Conservation (phyloP, 192 early-diverging fungal genomes). For the Ambispora gerdemannii region DNA sequence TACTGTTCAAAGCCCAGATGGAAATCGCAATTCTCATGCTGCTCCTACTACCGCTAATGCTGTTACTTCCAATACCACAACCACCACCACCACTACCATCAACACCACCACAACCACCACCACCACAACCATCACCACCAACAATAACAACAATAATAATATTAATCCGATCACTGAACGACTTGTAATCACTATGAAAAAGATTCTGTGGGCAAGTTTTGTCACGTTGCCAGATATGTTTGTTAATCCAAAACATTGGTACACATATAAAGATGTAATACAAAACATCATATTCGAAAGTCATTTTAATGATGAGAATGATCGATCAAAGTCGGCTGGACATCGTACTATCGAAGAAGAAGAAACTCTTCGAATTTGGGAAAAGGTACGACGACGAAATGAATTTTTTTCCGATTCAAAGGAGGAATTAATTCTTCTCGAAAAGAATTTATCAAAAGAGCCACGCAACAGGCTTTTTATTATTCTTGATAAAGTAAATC, state of each 20-base stretch:
- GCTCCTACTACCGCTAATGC: background rate
- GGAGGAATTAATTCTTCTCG: background rate
- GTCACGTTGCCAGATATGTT: constrained; percentile 59
- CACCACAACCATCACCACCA: too few relatives aligned
- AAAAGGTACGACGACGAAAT: background rate
- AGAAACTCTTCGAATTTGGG: background rate
- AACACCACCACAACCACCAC: too few relatives aligned
- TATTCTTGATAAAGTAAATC: constrained; percentile 38
- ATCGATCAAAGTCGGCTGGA: background rate
- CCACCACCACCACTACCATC: too few relatives aligned
- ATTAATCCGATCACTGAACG: background rate
- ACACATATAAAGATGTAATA: constrained; percentile 44
- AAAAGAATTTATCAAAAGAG: background rate
- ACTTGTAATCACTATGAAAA: constrained; percentile 41
- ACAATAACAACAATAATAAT: too few relatives aligned
- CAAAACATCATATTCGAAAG: constrained; percentile 39
- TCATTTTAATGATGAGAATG: background rate
- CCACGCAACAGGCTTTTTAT: background rate
- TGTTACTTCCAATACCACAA: too few relatives aligned
- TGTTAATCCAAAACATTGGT: constrained; percentile 54
- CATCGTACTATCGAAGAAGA: constrained; percentile 16
- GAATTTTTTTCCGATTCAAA: background rate
- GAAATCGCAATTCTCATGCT: background rate
- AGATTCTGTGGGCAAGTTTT: constrained; percentile 51
- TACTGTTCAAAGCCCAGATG: background rate